A percentile compares a stretch with the other conserved stretches of the same genome.
phyloP scores from a whole-genome alignment of 306 rosid genomes.

The Cicer arietinum region DNA sequence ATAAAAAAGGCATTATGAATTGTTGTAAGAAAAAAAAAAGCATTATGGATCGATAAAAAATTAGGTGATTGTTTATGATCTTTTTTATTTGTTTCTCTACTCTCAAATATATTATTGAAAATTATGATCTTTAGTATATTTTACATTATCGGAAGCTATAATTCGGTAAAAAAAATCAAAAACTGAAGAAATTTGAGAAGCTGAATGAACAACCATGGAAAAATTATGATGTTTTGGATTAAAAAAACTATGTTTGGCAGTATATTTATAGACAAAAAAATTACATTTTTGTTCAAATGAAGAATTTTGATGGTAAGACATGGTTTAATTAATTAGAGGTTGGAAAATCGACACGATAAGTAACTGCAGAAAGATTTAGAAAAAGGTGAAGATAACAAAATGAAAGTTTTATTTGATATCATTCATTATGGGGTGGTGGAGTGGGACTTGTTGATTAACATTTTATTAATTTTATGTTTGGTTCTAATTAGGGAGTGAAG shows the following conservation, averaged over 20 bases:
- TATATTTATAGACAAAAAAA: no score
- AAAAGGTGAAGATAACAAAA: conserved; percentile 22
- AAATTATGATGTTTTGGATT: no score
- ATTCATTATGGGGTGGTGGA: conserved; percentile 29
- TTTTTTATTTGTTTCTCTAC: no score
- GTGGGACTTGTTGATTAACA: background rate
- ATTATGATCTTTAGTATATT: no score
- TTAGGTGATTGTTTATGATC: background rate
- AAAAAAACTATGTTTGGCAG: no score
- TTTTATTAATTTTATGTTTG: background rate
- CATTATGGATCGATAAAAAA: conserved; percentile 7
- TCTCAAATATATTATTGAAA: no score
- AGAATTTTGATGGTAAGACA: conserved; percentile 18
- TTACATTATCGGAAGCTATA: no score
- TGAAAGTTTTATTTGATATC: background rate
- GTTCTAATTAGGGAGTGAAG: background rate
- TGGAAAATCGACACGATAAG: conserved; percentile 58
- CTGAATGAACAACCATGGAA: no score
- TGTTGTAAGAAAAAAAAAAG: background rate
- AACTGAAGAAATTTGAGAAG: no score
- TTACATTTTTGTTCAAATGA: background rate
- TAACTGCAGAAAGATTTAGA: conserved; percentile 14
- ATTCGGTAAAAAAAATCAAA: no score
- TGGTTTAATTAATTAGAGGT: conserved; percentile 33
- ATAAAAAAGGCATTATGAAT: conserved; percentile 20